Percentiles rank a stretch among this genome's conserved stretches.
Evolutionary conservation across 345 rosid species (phyloP).

Genomic region (Citrus medica): DNA sequence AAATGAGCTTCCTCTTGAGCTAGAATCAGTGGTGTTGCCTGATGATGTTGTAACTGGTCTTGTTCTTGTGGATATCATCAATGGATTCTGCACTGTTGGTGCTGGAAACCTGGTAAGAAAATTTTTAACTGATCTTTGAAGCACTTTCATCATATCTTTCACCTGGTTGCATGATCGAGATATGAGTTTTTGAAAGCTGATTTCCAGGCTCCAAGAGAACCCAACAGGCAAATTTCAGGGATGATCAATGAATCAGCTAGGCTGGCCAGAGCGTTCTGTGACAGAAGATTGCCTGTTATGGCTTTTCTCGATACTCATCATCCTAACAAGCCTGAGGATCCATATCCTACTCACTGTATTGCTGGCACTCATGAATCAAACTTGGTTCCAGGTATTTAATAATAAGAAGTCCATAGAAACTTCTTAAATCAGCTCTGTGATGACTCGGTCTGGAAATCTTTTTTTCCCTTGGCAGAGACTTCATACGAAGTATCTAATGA

Average conservation of each 20-base stretch:
- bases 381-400: slow-evolving; percentile 30
- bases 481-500: too few relatives aligned
- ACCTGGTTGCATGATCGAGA: neutral
- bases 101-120: slow-evolving; percentile 45
- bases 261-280: slow-evolving; percentile 33
- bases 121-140: too few relatives aligned
- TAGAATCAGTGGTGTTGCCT: slow-evolving; percentile 22
- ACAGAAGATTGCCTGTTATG: slow-evolving; percentile 31
- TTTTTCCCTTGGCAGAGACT: too few relatives aligned
- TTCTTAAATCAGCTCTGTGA: too few relatives aligned
- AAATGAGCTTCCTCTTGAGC: slow-evolving; percentile 40
- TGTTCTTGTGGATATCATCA: slow-evolving; percentile 46
- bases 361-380: slow-evolving; percentile 37
- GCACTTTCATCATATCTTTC: neutral
- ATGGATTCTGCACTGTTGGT: slow-evolving; percentile 61
- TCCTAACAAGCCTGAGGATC: slow-evolving; percentile 37
- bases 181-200: neutral
- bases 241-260: slow-evolving; percentile 30
- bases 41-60: slow-evolving; percentile 39
- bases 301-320: slow-evolving; percentile 40
- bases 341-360: slow-evolving; percentile 42
- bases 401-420: too few relatives aligned
- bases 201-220: slow-evolving; percentile 33
- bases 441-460: too few relatives aligned
- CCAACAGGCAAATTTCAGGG: slow-evolving; percentile 25